phyloP scores from a whole-genome alignment of 2,329 filamentous ascomycete genomes.

The Beauveria sp. region DNA sequence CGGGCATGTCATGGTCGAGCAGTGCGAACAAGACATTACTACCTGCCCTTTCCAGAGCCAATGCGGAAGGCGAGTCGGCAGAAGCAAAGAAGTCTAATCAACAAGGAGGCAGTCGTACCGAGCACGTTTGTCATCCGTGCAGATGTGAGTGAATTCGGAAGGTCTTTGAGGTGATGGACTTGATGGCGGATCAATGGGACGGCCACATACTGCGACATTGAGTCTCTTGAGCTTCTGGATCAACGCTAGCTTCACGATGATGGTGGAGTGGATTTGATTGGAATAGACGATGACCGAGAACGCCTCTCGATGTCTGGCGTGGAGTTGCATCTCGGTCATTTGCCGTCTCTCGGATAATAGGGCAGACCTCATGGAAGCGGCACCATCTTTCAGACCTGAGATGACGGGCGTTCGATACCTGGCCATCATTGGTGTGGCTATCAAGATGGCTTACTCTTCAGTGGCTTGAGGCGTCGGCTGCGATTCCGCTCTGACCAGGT shows the following conservation, averaged over 20 bases:
- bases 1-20: neutral
- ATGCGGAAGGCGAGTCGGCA: neutral
- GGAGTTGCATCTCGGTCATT: neutral
- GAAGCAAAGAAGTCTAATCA: neutral
- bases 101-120: neutral
- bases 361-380: neutral
- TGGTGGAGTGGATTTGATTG: neutral
- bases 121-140: neutral
- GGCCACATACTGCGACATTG: neutral
- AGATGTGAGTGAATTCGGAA: conserved; percentile 1
- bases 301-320: neutral
- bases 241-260: neutral
- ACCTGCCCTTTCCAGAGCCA: conserved; percentile 3
- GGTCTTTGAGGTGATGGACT: neutral
- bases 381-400: neutral
- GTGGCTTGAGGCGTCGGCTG: neutral
- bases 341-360: neutral
- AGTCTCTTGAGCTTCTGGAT: neutral
- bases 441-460: neutral
- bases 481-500: neutral
- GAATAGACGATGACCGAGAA: neutral
- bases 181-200: neutral
- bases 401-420: neutral
- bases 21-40: neutral
- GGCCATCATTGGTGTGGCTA: neutral